phyloP scores from a whole-genome alignment of 2,329 filamentous ascomycete genomes.

The Diaporthe amygdali region DNA sequence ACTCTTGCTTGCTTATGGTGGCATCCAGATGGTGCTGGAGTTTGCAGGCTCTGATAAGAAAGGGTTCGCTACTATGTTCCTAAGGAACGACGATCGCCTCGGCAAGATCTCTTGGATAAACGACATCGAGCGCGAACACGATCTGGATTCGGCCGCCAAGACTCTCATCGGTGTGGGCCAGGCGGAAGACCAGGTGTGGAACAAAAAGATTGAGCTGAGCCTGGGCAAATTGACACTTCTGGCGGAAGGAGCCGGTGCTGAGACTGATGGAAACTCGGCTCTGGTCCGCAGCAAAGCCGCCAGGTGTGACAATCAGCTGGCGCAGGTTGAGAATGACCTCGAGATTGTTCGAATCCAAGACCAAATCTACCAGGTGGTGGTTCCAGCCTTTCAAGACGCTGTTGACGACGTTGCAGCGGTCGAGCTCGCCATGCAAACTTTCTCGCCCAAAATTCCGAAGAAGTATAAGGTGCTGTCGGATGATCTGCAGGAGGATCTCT shows the following conservation, averaged over 20 bases:
- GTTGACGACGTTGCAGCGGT: conserved; percentile 82
- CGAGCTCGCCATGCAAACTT: conserved; percentile 76
- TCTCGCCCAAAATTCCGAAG: conserved; percentile 59
- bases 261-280: conserved; percentile 30
- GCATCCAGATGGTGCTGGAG: conserved; percentile 72
- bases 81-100: conserved; percentile 73
- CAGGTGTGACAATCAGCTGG: conserved; percentile 45
- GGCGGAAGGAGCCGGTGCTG: conserved; percentile 55
- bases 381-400: conserved; percentile 69
- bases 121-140: conserved; percentile 77
- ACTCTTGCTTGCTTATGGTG: conserved; percentile 71
- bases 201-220: conserved; percentile 90
- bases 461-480: conserved; percentile 70
- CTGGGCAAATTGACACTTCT: conserved; percentile 82
- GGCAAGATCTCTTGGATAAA: conserved; percentile 94
- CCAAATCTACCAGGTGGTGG: conserved; percentile 72
- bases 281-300: conserved; percentile 31
- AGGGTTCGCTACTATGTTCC: conserved; percentile 76
- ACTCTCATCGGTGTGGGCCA: conserved; percentile 74
- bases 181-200: conserved; percentile 83
- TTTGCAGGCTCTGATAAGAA: conserved; percentile 72
- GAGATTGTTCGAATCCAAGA: conserved; percentile 82
- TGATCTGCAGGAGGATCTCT: conserved; percentile 74
- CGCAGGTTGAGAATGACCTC: conserved; percentile 66
- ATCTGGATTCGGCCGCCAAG: conserved; percentile 75